phyloP scores from a whole-genome alignment of 768 basidiomycete species.

The Mycena venus region DNA sequence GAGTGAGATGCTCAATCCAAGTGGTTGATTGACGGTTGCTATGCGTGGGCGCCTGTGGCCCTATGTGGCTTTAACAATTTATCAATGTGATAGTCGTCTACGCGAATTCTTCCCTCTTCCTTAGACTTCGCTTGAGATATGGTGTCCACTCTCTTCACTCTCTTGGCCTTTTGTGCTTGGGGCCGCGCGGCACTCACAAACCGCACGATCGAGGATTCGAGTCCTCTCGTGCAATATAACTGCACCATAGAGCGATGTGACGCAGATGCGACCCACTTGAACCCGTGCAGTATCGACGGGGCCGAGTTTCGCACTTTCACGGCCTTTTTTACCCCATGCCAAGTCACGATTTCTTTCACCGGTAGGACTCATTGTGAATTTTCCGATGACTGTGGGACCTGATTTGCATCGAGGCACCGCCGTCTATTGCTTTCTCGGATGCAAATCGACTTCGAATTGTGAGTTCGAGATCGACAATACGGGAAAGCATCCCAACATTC shows the following conservation, averaged over 20 bases:
- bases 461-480: neutral
- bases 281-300: neutral
- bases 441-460: neutral
- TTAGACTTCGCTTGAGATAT: neutral
- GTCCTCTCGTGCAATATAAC: neutral
- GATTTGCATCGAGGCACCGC: neutral
- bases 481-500: neutral
- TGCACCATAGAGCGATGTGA: neutral
- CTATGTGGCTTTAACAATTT: neutral
- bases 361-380: neutral
- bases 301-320: neutral
- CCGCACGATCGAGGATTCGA: slow-evolving; percentile 1
- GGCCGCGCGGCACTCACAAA: neutral
- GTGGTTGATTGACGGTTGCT: neutral
- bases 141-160: neutral
- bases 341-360: neutral
- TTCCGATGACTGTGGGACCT: neutral
- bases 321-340: neutral
- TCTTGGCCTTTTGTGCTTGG: neutral
- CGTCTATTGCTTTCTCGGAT: neutral
- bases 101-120: neutral
- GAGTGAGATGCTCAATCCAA: too few species aligned
- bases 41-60: neutral
- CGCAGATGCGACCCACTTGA: neutral
- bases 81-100: too few species aligned